Conservation (phyloP, 2,329 filamentous ascomycete species). For the Colletotrichum camelliae region DNA sequence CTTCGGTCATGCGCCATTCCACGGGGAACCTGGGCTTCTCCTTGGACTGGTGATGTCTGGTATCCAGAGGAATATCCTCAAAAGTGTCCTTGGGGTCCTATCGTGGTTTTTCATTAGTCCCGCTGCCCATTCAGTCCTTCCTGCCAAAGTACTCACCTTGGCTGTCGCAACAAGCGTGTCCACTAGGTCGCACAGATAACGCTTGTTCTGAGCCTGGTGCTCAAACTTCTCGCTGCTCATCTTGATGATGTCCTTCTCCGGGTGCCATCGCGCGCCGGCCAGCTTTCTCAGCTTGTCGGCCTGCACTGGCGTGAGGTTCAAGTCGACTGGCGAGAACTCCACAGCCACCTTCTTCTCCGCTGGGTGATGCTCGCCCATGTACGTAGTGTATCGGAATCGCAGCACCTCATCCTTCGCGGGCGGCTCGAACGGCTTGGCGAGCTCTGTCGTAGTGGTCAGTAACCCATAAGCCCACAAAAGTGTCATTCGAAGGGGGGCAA, state of each 20-base stretch:
- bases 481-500: conserved; percentile 22
- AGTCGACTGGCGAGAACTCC: conserved; percentile 79
- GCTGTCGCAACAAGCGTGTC: conserved; percentile 76
- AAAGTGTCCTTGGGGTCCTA: conserved; percentile 81
- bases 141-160: conserved; percentile 50
- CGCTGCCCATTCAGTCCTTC: neutral
- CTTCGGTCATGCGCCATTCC: conserved; percentile 79
- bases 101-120: neutral
- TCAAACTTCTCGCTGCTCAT: conserved; percentile 92
- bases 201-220: conserved; percentile 94
- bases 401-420: conserved; percentile 74
- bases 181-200: conserved; percentile 84
- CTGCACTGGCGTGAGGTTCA: conserved; percentile 72
- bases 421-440: conserved; percentile 80
- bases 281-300: conserved; percentile 86
- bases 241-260: conserved; percentile 78
- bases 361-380: conserved; percentile 93
- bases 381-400: conserved; percentile 95
- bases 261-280: conserved; percentile 85
- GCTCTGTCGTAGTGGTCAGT: conserved; percentile 58
- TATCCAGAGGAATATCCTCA: conserved; percentile 87
- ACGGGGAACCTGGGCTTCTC: conserved; percentile 75
- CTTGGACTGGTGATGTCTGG: conserved; percentile 80
- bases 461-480: neutral
- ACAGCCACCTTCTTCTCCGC: conserved; percentile 93